Percentiles rank a stretch among this genome's conserved stretches.
Conservation (phyloP, 1,284 basidiomycete genomes). For the Tilletia caries region DNA sequence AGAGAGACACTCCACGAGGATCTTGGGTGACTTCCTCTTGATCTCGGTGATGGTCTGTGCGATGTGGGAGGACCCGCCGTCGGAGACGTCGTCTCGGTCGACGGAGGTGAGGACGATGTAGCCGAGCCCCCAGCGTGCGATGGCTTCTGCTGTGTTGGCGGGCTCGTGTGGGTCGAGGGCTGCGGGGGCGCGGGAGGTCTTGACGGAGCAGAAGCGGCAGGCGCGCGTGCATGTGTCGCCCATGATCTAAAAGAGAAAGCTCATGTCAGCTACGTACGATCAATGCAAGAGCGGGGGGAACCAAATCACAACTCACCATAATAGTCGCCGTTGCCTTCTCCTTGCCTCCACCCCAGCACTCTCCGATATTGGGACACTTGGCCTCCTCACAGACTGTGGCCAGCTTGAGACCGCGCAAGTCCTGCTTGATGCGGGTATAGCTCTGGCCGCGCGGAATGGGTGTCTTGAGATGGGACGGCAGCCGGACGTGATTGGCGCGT, state of each 20-base stretch:
- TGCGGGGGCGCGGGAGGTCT: conserved; percentile 82
- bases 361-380: conserved; percentile 96
- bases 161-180: conserved; percentile 95
- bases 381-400: conserved; percentile 99
- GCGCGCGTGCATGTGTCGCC: conserved; percentile 99
- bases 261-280: not conserved
- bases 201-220: conserved; percentile 95
- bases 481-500: conserved; percentile 57
- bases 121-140: conserved; percentile 94
- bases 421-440: conserved; percentile 89
- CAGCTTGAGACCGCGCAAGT: conserved; percentile 81
- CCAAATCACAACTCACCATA: conserved; percentile 67
- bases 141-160: conserved; percentile 96
- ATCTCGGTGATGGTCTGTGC: conserved; percentile 91
- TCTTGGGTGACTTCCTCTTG: conserved; percentile 88
- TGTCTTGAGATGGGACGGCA: conserved; percentile 90
- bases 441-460: conserved; percentile 73
- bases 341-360: conserved; percentile 94
- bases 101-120: conserved; percentile 98
- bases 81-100: conserved; percentile 88
- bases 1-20: conserved; percentile 92
- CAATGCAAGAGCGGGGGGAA: not conserved
- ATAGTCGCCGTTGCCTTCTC: conserved; percentile 77
- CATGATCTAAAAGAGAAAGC: conserved; percentile 70
- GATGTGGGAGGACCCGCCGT: conserved; percentile 90